Base-by-base conservation (phyloP, 768 basidiomycete species). In the Mrakia blollopis region DNA sequence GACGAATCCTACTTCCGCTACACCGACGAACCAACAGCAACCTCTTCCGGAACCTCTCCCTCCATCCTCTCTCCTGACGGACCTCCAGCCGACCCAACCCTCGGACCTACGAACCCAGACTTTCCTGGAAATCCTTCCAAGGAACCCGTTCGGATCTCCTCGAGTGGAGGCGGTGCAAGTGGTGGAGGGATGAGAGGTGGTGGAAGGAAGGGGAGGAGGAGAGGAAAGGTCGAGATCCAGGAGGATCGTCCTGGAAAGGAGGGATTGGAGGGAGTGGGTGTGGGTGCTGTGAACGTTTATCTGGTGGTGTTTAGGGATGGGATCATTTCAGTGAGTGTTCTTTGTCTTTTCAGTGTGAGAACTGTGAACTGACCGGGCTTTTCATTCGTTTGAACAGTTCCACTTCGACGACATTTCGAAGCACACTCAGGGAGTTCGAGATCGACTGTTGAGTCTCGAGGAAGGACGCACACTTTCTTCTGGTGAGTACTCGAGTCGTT, bases 401-500 rank as follows among this genome's bases (percentile, higher is more conserved):
- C 93, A 95, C 85, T 95, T 91, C 81, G 90, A 91, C 69, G 91
- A 95, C 81, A 89, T 94, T 73, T 90, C 90, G 87, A 92, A 93
- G 80, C 94, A 98, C 82, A 88, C 88, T 1, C 87, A 91, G 78
- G 88, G 90, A 32, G 90, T 96, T 11, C 86, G 90, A 47, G 89
- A 89, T 80, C 89, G 89, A 72, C 87, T 96, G 60, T 84, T 89
- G 72, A 85, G 87, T 18, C 84, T 90, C 7, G 89, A 91, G 74
- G 86, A 89, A 73, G 86, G 87, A 28, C 85, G 88, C 18, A 89
- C 87, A 78, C 90, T 90, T 86, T 89, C 91, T 7, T 90, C 92
- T 72, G 91, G 92, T 90, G 79, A 74, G 87, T 80, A 8, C 1
- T 32, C 18, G 13, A 2, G 11, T 30, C n/a, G 6, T 35, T 30